Evolutionary conservation across 2,329 filamentous ascomycete species (phyloP).

Genomic region (Phialophora verrucosa): DNA sequence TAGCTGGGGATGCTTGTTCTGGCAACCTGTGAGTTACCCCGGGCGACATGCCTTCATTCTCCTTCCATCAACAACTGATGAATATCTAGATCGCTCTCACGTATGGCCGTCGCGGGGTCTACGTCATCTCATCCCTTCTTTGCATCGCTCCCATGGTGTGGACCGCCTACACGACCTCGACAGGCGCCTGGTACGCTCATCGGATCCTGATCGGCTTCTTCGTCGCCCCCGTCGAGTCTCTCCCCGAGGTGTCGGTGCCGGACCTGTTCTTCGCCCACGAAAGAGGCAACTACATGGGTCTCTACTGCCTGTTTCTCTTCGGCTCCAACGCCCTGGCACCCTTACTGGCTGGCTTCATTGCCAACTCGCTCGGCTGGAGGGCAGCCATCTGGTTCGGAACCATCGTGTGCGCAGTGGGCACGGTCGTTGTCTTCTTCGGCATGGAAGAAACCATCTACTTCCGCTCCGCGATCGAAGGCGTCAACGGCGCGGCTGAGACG

Average conservation of each 20-base stretch:
- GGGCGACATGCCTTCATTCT: not conserved
- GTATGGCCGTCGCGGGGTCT: constrained; percentile 45
- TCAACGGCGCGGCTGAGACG: not conserved
- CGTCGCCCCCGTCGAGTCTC: constrained; percentile 49
- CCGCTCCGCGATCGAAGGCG: constrained; percentile 41
- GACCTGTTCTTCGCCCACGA: constrained; percentile 46
- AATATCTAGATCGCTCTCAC: constrained; percentile 46
- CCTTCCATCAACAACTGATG: not conserved
- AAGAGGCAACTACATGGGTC: constrained; percentile 31
- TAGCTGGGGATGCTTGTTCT: constrained; percentile 52
- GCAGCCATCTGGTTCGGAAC: constrained; percentile 59
- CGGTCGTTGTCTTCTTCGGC: constrained; percentile 58
- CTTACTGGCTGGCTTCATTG: constrained; percentile 55
- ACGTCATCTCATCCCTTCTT: constrained; percentile 40
- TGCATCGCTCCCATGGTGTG: constrained; percentile 49
- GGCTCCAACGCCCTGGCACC: constrained; percentile 43
- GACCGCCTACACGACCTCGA: constrained; percentile 51
- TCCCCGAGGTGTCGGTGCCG: constrained; percentile 50
- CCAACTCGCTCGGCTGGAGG: constrained; percentile 53
- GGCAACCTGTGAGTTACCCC: constrained; percentile 49
- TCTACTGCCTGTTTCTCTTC: constrained; percentile 28
- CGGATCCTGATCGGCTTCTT: constrained; percentile 51
- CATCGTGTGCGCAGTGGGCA: constrained; percentile 55
- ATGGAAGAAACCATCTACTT: constrained; percentile 57
- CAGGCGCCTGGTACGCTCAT: constrained; percentile 56